These are phyloP conservation scores for Trichoderma arundinaceum DNA, from an alignment of 2,329 filamentous ascomycete genomes.

Conservation along the genomic window DNA sequence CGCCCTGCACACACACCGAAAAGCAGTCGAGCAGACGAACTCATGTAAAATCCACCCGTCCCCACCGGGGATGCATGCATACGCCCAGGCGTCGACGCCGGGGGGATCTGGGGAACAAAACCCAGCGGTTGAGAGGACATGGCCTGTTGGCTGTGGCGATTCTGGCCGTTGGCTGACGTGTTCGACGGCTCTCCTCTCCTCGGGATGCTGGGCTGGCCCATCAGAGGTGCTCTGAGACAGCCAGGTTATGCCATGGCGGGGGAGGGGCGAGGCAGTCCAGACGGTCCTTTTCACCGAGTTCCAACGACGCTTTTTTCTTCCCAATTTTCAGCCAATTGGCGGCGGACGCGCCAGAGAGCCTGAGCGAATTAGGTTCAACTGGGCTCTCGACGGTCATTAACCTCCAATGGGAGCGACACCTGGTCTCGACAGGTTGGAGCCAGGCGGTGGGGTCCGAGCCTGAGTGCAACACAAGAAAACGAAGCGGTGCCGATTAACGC, in stretches of 20 bases:
- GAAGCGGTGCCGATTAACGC: conserved; percentile 15
- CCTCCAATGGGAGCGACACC: conserved; percentile 26
- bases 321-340: conserved; percentile 22
- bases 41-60: conserved; percentile 11
- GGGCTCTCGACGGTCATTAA: conserved; percentile 19
- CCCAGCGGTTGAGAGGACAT: neutral
- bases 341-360: neutral
- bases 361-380: conserved; percentile 27
- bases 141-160: conserved; percentile 18
- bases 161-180: conserved; percentile 14
- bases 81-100: neutral
- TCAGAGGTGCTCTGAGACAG: neutral
- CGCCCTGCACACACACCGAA: conserved; percentile 26
- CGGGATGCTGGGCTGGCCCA: conserved; percentile 1
- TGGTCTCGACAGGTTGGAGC: conserved; percentile 2
- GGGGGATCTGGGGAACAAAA: conserved; percentile 10
- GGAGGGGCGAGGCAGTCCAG: conserved; percentile 31
- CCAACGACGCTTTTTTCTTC: conserved; percentile 1
- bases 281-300: conserved; percentile 21
- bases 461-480: conserved; percentile 21
- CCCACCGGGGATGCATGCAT: conserved; percentile 7
- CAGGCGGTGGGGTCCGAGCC: conserved; percentile 29
- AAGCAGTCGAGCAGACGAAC: conserved; percentile 16
- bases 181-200: conserved; percentile 4
- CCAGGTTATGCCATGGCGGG: conserved; percentile 28